Base-by-base conservation (phyloP, 345 rosid genomes). In the Mercurialis annua region DNA sequence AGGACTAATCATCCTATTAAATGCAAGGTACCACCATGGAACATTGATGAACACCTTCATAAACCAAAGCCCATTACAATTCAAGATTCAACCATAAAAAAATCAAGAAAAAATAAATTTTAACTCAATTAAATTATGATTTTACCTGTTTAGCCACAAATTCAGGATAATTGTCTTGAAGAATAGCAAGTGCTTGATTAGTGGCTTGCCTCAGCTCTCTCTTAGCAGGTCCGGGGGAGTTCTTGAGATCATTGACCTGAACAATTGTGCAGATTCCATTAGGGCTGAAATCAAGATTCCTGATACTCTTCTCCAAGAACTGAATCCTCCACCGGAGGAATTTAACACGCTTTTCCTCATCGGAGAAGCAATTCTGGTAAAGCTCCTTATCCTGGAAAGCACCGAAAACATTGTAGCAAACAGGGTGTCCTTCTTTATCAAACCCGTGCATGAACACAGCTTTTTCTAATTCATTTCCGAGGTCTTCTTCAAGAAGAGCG, bases 81-180 rank as follows among this genome's bases (percentile, higher is more conserved):
- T 17, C 18, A 58, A 50, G 31, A 62, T 20, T 15, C 18, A 10
- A 16, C 26, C 17, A 57, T 8, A 60, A 62, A 27, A 2, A 58
- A 40, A 14, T n/a, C 0, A 6, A 20, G 15, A 46, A n/a, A 0
- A 12, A 60, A 20, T 24, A 0, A 24, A 42, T 31, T 18, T 43
- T 4, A 52, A 51, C 14, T n/a, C 59, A 30, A 10, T 16, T 6
- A 7, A 2, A 34, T 21, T 9, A 26, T 18, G 29, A n/a, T 21
- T n/a, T 34, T 70, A 81, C 87, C 81, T 84, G 78, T 67, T 66
- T 79, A 4, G 82, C 81, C 7, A 73, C 85, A 62, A 84, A 80
- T 64, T 84, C 88, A 18, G 88, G 88, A 47, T 84, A 84, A 38
- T 84, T 84, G 34, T 84, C 88, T 40, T 81, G 88, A 40, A 84